Evolutionary conservation across 805 yeast species (phyloP), one percentile per base, ranked within the genome.

Genomic region (Candida takata): DNA sequence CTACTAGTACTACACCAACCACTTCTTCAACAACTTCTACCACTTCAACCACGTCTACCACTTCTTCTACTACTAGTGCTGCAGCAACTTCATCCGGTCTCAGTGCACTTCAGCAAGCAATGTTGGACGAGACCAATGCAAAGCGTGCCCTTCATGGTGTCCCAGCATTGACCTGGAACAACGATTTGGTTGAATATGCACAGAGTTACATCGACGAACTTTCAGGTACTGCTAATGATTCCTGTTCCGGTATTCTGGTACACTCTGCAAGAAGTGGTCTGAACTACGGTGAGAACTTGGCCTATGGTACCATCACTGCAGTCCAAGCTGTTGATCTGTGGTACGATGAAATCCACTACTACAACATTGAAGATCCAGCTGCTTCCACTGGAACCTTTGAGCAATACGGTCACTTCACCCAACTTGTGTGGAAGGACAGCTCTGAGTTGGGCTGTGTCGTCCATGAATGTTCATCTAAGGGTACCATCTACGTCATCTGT

Each of bases 381-480:
- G 3, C 31, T 9, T 41, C 44, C n/a, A 55, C 54, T 41, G 78
- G 74, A 38, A 65, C 60, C 46, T 67, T 67, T 37, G 65, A 60
- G 37, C 66, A 67, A 13, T 71, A 75, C 13, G 84, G 84, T 37
- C 94, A 83, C 55, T 83, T 83, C 64, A 81, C 90, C 12, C 90
- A 83, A 60, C 52, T 81, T 24, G 72, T 83, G 18, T 83, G 94
- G 94, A 72, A 72, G 43, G 49, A 67, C 7, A 62, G 82, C 27
- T 60, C 73, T 8, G 59, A 71, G 45, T 58, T 83, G 14, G 94
- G 92, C 33, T 83, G 94, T 66, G 85, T 41, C 24, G 42, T 47
- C 4, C 24, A 45, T 13, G 37, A 38, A 21, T 50, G 55, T 45
- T 29, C 41, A 10, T 26, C 39, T 8, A 23, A 28, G 10, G 34